Conservation (phyloP, 2,329 filamentous ascomycete genomes). For the Aspergillus caelatus region DNA sequence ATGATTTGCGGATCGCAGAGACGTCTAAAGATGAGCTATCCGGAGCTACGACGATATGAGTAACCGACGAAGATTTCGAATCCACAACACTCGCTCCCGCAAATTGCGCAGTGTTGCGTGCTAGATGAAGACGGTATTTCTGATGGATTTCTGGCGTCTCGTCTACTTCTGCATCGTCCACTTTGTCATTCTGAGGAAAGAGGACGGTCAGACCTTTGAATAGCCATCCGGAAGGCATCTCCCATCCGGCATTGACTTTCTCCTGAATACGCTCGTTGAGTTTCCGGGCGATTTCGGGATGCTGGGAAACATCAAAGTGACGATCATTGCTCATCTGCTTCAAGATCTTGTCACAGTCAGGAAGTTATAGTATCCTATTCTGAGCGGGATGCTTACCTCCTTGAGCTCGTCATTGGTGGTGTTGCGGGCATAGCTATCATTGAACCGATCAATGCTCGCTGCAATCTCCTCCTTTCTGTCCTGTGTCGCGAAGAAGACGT, state of each 20-base stretch:
- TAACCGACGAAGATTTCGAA: slow-evolving; percentile 59
- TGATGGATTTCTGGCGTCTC: background rate
- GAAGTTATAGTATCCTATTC: background rate
- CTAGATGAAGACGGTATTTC: slow-evolving; percentile 42
- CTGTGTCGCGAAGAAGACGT: slow-evolving; percentile 72
- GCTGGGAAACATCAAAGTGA: slow-evolving; percentile 44
- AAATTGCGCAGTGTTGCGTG: slow-evolving; percentile 66
- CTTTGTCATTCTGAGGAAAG: slow-evolving; percentile 34
- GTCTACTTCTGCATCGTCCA: slow-evolving; percentile 3
- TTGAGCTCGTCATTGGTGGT: slow-evolving; percentile 65
- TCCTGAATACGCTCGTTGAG: slow-evolving; percentile 61
- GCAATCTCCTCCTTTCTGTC: slow-evolving; percentile 58
- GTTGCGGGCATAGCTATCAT: slow-evolving; percentile 81
- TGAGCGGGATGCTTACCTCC: slow-evolving; percentile 31
- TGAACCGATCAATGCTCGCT: slow-evolving; percentile 71
- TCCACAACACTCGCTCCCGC: slow-evolving; percentile 64
- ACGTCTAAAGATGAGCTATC: slow-evolving; percentile 50
- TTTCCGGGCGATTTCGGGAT: slow-evolving; percentile 54
- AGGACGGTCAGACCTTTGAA: slow-evolving; percentile 53
- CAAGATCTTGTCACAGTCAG: slow-evolving; percentile 36
- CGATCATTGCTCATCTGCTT: slow-evolving; percentile 40
- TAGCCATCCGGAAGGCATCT: slow-evolving; percentile 47
- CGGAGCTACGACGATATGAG: slow-evolving; percentile 71
- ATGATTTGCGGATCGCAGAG: slow-evolving; percentile 32
- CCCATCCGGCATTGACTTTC: slow-evolving; percentile 34